Evolutionary conservation across 2,329 filamentous ascomycete species (phyloP).

Genomic region (Cladosporium sp.): DNA sequence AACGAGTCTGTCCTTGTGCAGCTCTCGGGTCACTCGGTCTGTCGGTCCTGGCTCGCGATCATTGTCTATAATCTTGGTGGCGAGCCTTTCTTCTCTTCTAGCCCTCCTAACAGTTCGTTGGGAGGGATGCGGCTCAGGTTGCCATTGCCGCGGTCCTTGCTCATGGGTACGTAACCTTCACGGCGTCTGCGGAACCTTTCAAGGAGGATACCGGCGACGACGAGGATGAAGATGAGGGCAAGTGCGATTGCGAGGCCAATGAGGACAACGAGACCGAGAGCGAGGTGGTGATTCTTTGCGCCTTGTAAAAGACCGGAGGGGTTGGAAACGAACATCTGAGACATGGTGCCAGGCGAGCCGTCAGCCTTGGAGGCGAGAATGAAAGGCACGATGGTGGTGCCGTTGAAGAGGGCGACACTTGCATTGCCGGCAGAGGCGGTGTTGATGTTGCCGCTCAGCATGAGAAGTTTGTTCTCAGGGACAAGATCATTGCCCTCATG

Average conservation of each 20-base stretch:
- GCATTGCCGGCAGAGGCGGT: conserved; percentile 73
- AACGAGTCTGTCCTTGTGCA: not conserved
- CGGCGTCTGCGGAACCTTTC: conserved; percentile 72
- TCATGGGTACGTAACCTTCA: conserved; percentile 76
- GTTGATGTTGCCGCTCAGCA: conserved; percentile 79
- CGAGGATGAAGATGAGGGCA: conserved; percentile 70
- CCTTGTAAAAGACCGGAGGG: conserved; percentile 63
- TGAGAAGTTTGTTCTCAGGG: conserved; percentile 63
- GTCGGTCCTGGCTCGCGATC: not conserved
- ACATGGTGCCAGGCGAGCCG: conserved; percentile 67
- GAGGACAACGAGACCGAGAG: conserved; percentile 72
- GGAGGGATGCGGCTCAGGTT: conserved; percentile 51
- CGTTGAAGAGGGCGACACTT: conserved; percentile 85
- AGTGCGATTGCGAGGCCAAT: conserved; percentile 77
- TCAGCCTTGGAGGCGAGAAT: conserved; percentile 66
- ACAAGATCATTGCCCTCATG: conserved; percentile 65
- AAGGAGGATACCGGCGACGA: conserved; percentile 68
- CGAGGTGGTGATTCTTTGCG: conserved; percentile 53
- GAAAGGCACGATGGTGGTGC: conserved; percentile 72
- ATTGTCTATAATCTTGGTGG: not conserved
- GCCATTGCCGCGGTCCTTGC: conserved; percentile 49
- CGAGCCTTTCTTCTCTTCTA: conserved; percentile 23
- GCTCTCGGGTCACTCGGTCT: not conserved
- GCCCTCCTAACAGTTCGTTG: conserved; percentile 27
- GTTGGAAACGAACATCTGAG: conserved; percentile 78